phyloP scores from a whole-genome alignment of 768 basidiomycete species.

The Mycena sanguinolenta region DNA sequence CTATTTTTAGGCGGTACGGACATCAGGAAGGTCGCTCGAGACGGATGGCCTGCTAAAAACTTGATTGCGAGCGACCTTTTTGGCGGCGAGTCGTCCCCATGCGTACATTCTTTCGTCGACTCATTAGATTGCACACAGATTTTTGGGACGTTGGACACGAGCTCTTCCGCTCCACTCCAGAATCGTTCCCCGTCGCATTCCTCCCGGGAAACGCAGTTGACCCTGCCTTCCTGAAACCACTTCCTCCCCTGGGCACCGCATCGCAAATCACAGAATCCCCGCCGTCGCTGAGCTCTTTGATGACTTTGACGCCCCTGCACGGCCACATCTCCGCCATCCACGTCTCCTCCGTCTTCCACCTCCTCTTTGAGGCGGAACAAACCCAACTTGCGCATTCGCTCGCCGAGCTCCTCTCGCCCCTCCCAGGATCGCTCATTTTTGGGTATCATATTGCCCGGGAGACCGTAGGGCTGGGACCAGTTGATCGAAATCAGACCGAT shows the following conservation, averaged over 20 bases:
- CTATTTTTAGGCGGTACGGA: not conserved
- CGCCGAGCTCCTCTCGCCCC: not conserved
- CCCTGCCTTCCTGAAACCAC: not conserved
- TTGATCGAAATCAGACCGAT: not conserved
- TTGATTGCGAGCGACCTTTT: constrained; percentile 11
- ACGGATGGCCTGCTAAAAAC: constrained; percentile 6
- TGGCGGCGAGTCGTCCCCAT: not conserved
- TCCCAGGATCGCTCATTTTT: too few species aligned
- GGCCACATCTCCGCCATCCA: constrained; percentile 6
- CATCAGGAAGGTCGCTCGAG: constrained; percentile 13
- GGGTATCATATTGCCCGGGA: not conserved
- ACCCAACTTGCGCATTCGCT: constrained; percentile 1
- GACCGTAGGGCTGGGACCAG: not conserved
- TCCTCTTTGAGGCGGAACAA: constrained; percentile 12
- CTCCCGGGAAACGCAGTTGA: constrained; percentile 1
- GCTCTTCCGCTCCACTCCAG: not conserved
- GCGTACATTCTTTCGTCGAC: not conserved
- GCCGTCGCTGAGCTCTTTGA: too few species aligned
- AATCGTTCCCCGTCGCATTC: not conserved
- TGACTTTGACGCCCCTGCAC: too few species aligned
- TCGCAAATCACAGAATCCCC: not conserved
- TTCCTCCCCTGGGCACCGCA: not conserved
- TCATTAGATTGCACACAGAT: too few species aligned
- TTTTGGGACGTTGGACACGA: constrained; percentile 4
- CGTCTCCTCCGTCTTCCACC: constrained; percentile 6